Conservation (phyloP, 2,329 filamentous ascomycete genomes). For the Orbilia javanica region DNA sequence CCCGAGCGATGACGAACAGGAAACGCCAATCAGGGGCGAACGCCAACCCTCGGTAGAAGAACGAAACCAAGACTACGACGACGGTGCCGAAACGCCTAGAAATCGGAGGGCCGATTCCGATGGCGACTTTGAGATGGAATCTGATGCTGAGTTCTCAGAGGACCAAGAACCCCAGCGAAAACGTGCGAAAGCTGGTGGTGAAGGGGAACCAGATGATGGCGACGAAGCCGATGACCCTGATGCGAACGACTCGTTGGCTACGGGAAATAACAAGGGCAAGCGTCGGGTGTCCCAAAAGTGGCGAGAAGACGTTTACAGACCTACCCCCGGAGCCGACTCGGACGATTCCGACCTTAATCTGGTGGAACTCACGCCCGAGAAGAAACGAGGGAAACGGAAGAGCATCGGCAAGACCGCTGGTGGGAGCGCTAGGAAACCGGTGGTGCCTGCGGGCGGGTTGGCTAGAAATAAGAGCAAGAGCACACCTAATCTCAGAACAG, state of each 20-base stretch:
- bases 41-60: conserved; percentile 29
- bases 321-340: conserved; percentile 58
- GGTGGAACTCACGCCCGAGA: conserved; percentile 59
- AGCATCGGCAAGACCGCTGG: conserved; percentile 22
- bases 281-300: conserved; percentile 61
- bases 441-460: conserved; percentile 64
- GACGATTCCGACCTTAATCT: conserved; percentile 61
- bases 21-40: neutral
- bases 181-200: conserved; percentile 62
- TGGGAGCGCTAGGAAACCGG: conserved; percentile 37
- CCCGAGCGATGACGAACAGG: conserved; percentile 51
- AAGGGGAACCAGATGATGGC: conserved; percentile 45
- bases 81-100: conserved; percentile 59
- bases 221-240: conserved; percentile 58
- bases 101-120: conserved; percentile 62
- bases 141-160: conserved; percentile 62
- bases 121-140: conserved; percentile 61
- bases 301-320: conserved; percentile 59
- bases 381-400: conserved; percentile 39
- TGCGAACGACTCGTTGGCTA: conserved; percentile 6
- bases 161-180: conserved; percentile 63
- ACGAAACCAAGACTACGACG: conserved; percentile 64
- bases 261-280: conserved; percentile 63
- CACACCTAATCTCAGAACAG: conserved; percentile 60
- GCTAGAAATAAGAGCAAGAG: conserved; percentile 64